Percentiles rank a stretch among this genome's conserved stretches.
Conservation (phyloP, 257 asterid genomes). For the Oldenlandia corymbosa region DNA sequence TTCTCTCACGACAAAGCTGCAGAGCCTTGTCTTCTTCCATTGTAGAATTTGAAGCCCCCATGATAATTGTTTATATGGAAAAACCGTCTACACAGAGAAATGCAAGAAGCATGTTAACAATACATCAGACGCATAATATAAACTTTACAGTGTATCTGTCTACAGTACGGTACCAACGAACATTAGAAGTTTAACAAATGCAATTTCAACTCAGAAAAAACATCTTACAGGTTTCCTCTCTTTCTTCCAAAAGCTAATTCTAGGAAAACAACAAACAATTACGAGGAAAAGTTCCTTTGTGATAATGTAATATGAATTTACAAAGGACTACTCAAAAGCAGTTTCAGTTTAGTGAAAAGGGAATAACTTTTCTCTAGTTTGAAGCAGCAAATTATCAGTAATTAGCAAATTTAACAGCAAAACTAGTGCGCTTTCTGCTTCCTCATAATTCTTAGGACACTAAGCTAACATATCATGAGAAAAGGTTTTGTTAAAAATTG, state of each 20-base stretch:
- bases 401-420: not conserved
- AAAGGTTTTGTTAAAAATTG: not conserved
- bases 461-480: not conserved
- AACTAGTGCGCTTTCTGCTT: not conserved
- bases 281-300: not conserved
- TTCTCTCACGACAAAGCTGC: conserved; percentile 86
- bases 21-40: conserved; percentile 84
- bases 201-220: not conserved
- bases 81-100: not conserved
- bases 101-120: not conserved
- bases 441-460: not conserved
- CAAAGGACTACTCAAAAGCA: not conserved
- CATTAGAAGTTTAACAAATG: not conserved
- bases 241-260: not conserved
- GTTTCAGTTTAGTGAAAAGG: not conserved
- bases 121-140: not conserved
- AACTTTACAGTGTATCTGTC: not conserved
- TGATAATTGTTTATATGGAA: conserved; percentile 12
- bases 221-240: not conserved
- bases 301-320: not conserved
- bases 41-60: conserved; percentile 88
- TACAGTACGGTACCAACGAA: not conserved
- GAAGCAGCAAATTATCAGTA: not conserved
- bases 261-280: no score
- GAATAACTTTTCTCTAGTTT: not conserved